Conservation (phyloP, 495 filamentous ascomycete genomes). For the Hypoxylon lenormandii region DNA sequence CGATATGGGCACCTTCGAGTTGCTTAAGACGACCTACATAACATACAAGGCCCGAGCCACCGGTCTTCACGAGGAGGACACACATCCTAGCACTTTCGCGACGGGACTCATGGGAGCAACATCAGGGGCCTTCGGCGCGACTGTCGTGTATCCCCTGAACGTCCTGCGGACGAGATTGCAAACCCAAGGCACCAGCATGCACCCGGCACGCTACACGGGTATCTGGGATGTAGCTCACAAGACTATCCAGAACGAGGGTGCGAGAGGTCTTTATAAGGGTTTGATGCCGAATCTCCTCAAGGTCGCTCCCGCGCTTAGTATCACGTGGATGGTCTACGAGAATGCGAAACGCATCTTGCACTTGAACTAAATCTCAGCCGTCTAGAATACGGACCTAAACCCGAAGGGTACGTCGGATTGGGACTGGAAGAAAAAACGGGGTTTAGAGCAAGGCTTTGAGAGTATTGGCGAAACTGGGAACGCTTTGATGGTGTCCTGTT, state of each 20-base stretch:
- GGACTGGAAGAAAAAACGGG: too few species aligned
- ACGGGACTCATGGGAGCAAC: slow-evolving; percentile 87
- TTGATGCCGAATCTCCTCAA: slow-evolving; percentile 96
- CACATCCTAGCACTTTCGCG: slow-evolving; percentile 76
- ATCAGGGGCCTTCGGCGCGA: slow-evolving; percentile 93
- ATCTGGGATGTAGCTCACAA: slow-evolving; percentile 85
- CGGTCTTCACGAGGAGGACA: slow-evolving; percentile 83
- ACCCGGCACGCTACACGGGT: slow-evolving; percentile 89
- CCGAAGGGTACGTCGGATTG: background rate
- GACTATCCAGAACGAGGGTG: slow-evolving; percentile 84
- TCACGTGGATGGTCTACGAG: slow-evolving; percentile 98
- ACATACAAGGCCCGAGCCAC: slow-evolving; percentile 75
- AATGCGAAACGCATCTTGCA: slow-evolving; percentile 85
- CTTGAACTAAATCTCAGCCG: slow-evolving; percentile 63
- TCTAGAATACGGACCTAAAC: background rate
- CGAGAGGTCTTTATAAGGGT: slow-evolving; percentile 91
- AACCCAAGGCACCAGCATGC: slow-evolving; percentile 90
- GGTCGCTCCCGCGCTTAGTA: slow-evolving; percentile 94
- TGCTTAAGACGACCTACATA: slow-evolving; percentile 80
- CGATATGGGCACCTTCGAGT: slow-evolving; percentile 94
- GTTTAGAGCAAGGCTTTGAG: background rate
- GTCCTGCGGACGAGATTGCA: slow-evolving; percentile 92
- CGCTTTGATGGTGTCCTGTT: background rate
- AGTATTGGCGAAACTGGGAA: background rate
- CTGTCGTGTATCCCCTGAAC: slow-evolving; percentile 93